Base-by-base conservation (phyloP, 1,284 basidiomycete species). In the Coniferiporia sulphurascens region DNA sequence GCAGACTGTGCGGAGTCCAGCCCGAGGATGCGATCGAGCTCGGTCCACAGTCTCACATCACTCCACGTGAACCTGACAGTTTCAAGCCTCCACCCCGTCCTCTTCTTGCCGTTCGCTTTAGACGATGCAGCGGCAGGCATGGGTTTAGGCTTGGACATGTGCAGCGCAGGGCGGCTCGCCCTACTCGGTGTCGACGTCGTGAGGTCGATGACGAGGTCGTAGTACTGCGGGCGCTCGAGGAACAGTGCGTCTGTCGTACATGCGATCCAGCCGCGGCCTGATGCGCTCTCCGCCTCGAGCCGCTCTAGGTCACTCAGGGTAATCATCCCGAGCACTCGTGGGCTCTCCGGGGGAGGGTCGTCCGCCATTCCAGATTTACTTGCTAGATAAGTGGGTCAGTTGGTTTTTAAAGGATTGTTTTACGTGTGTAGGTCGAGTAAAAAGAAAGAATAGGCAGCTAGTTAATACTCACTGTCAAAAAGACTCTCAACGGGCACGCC, bases 191-290 rank as follows among this genome's bases (percentile, higher is more conserved):
- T 83, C 4, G 79, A 80, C 9, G 85, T 83, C 36, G 87, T 87
- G 48, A 91, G 73, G 70, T 92, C 88, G 61, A 92, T 83, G 52
- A 91, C 72, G 4, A 91, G 76, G 69, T 91, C 89, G 66, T 90
- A 92, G 66, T 82, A 82, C 1, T 80, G 73, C 1, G 89, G 86
- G 68, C 85, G 89, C 65, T 92, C 89, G 27, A 90, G 74, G 72
- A 89, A 91, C 17, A 92, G 82, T 1, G 88, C 85, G 63, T 92
- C 90, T 0, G 89, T 90, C 8, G 90, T 91, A 82, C 89, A 91
- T 35, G 89, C 89, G 56, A 91, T 82, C 87, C 88, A 92, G 12
- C 89, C 89, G 9, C 78, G 74, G 0, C 86, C 86, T 1, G 72
- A 76, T 64, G 75, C 72, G 45, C 78, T 77, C 65, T 86, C 86